Conservation (phyloP, 2,329 filamentous ascomycete genomes). For the Sarocladiaceae sp. region DNA sequence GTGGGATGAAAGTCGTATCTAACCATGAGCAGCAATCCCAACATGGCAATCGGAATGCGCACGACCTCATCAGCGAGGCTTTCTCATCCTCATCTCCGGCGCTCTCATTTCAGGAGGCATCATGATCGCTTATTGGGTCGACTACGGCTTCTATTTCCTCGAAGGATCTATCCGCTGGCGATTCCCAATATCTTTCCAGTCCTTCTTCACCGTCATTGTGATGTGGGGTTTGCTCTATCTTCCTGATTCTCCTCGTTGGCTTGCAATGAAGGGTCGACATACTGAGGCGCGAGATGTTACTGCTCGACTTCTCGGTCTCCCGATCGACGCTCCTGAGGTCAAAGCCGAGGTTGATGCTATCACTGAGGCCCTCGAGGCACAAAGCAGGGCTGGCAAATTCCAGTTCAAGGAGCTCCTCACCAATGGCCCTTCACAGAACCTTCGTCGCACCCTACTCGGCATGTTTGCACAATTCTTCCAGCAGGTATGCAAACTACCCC, state of each 20-base stretch:
- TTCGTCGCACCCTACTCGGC: slow-evolving; percentile 35
- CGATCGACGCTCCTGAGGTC: slow-evolving; percentile 20
- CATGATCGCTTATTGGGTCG: slow-evolving; percentile 27
- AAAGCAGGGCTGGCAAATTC: slow-evolving; percentile 24
- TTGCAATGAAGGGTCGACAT: slow-evolving; percentile 34
- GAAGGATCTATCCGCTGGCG: slow-evolving; percentile 26
- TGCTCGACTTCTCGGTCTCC: slow-evolving; percentile 20
- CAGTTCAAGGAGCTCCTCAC: slow-evolving; percentile 33
- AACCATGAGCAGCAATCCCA: slow-evolving; percentile 17
- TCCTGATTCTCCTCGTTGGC: slow-evolving; percentile 39
- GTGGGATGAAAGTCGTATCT: too few species aligned
- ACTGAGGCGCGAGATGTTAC: slow-evolving; percentile 21
- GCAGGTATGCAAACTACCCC: slow-evolving; percentile 13
- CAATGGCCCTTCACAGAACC: slow-evolving; percentile 33
- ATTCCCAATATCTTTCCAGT: slow-evolving; percentile 27
- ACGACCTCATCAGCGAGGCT: slow-evolving; percentile 21
- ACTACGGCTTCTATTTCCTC: slow-evolving; percentile 26
- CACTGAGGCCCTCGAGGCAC: slow-evolving; percentile 22
- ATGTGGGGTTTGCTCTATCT: slow-evolving; percentile 52
- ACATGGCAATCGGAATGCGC: slow-evolving; percentile 26
- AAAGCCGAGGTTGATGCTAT: slow-evolving; percentile 40
- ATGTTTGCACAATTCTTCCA: slow-evolving; percentile 23
- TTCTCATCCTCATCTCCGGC: slow-evolving; percentile 22
- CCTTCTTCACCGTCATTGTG: slow-evolving; percentile 34
- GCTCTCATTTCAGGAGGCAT: slow-evolving; percentile 25